These are phyloP conservation scores for Clavispora carvajalis DNA, from an alignment of 805 yeast species.

Conservation along the genomic window DNA sequence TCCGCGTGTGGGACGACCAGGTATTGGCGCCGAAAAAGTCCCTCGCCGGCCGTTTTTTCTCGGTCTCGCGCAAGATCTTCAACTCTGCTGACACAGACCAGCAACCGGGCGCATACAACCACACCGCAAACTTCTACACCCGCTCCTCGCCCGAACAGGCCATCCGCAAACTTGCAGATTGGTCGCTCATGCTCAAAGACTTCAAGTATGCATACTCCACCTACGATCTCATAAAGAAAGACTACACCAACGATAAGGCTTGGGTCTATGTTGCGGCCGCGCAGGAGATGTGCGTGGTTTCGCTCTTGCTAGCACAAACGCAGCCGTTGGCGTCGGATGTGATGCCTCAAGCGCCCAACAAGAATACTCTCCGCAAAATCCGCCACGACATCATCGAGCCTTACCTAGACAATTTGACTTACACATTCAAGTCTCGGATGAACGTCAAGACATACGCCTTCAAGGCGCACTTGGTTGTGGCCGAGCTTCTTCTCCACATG, in stretches of 20 bases:
- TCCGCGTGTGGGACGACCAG: slow-evolving; percentile 82
- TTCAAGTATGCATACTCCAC: slow-evolving; percentile 78
- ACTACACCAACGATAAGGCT: slow-evolving; percentile 70
- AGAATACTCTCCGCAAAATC: slow-evolving; percentile 40
- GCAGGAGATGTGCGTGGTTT: slow-evolving; percentile 82
- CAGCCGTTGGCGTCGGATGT: slow-evolving; percentile 20
- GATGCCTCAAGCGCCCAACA: slow-evolving; percentile 26
- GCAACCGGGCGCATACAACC: slow-evolving; percentile 37
- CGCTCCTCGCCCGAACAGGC: slow-evolving; percentile 64
- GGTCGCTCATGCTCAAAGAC: slow-evolving; percentile 88
- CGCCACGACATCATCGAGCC: slow-evolving; percentile 54
- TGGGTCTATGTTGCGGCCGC: slow-evolving; percentile 77
- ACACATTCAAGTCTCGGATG: slow-evolving; percentile 70
- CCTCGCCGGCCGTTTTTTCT: slow-evolving; percentile 65
- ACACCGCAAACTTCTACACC: slow-evolving; percentile 52
- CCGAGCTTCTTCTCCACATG: slow-evolving; percentile 63
- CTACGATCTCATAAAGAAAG: slow-evolving; percentile 77
- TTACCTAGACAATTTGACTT: slow-evolving; percentile 63
- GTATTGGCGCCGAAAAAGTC: slow-evolving; percentile 72
- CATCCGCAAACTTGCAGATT: slow-evolving; percentile 81
- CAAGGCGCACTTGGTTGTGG: slow-evolving; percentile 58
- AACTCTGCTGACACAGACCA: slow-evolving; percentile 12
- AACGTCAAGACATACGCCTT: slow-evolving; percentile 65
- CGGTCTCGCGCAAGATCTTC: slow-evolving; percentile 57
- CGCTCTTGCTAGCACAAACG: slow-evolving; percentile 58